Conservation (phyloP, 305 asterid species). For the Rubia peregrina region DNA sequence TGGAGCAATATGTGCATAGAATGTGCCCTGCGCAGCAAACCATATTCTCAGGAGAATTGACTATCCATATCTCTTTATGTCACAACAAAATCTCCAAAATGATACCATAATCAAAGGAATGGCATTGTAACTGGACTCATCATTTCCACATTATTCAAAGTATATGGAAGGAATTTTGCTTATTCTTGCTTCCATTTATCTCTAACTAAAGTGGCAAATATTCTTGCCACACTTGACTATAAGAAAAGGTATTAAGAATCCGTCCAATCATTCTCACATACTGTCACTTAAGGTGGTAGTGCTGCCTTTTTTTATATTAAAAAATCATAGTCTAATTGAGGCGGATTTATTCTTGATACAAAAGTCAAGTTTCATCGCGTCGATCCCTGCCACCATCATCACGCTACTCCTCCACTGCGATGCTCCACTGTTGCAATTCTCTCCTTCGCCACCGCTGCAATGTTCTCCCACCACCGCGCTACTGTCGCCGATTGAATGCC, state of each 20-base stretch:
- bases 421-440: too few relatives aligned
- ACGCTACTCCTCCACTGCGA: too few relatives aligned
- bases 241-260: conserved; percentile 7
- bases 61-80: conserved; percentile 1
- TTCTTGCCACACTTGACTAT: conserved; percentile 28
- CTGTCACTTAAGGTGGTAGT: conserved; percentile 25
- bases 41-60: conserved; percentile 19
- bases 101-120: neutral
- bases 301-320: conserved; percentile 10
- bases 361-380: too few relatives aligned
- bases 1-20: conserved; percentile 5
- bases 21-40: conserved; percentile 11
- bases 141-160: conserved; percentile 7
- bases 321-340: too few relatives aligned
- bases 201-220: conserved; percentile 19
- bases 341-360: too few relatives aligned
- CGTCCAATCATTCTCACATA: conserved; percentile 22
- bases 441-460: too few relatives aligned
- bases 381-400: too few relatives aligned
- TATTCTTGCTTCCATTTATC: neutral
- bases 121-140: neutral
- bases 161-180: neutral
- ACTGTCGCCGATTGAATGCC: too few relatives aligned
- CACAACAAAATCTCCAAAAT: neutral
- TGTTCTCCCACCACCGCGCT: too few relatives aligned